Percentiles rank a stretch among this genome's conserved stretches.
Conservation (phyloP, 1,284 basidiomycete species). For the Heterobasidion occidentale region DNA sequence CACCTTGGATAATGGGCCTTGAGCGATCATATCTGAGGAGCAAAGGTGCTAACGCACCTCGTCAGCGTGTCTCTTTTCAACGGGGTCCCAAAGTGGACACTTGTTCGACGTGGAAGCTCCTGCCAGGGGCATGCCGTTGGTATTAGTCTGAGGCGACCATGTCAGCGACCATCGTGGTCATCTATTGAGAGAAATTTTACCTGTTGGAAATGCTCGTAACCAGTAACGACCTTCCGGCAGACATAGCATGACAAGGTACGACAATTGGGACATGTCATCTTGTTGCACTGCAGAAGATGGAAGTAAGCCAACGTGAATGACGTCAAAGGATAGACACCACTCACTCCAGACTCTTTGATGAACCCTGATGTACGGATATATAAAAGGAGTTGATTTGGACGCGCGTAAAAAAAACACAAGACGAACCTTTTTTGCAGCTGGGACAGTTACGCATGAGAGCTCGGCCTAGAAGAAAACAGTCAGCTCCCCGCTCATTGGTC, state of each 20-base stretch:
- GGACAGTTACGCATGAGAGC: slow-evolving; percentile 84
- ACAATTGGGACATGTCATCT: slow-evolving; percentile 72
- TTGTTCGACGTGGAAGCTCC: slow-evolving; percentile 25
- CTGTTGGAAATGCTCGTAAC: slow-evolving; percentile 75
- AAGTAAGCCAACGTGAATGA: neutral
- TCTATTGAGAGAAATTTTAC: slow-evolving; percentile 19
- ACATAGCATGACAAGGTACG: slow-evolving; percentile 68
- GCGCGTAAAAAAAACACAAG: slow-evolving; percentile 6
- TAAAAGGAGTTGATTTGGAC: neutral
- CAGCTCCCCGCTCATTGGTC: neutral
- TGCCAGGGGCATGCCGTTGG: slow-evolving; percentile 4
- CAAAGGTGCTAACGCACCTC: slow-evolving; percentile 39
- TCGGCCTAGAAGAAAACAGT: slow-evolving; percentile 36
- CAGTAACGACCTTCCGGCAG: slow-evolving; percentile 60
- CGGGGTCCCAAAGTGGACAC: slow-evolving; percentile 66
- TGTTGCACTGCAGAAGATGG: slow-evolving; percentile 55
- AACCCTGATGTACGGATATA: slow-evolving; percentile 43
- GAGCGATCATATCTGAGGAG: neutral
- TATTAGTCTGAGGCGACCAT: slow-evolving; percentile 7
- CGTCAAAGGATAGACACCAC: slow-evolving; percentile 15
- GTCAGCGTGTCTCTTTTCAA: slow-evolving; percentile 54
- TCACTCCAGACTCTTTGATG: slow-evolving; percentile 64
- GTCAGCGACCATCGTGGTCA: neutral
- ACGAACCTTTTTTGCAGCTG: slow-evolving; percentile 61
- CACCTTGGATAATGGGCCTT: slow-evolving; percentile 36